Evolutionary conservation across 495 filamentous ascomycete genomes (phyloP).

Genomic region (Daldinia grandis): DNA sequence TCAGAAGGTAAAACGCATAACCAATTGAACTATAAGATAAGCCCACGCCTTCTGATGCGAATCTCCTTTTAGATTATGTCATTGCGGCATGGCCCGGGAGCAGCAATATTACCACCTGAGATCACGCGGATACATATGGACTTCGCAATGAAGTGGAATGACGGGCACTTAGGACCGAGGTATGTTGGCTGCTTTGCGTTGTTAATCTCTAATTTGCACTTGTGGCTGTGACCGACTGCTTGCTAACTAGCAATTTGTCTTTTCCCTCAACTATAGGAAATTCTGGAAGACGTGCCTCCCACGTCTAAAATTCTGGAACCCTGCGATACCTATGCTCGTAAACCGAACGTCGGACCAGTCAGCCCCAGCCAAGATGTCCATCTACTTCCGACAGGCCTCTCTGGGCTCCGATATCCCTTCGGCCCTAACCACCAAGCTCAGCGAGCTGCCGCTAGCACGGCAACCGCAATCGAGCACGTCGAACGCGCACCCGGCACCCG

Average conservation of each 20-base stretch:
- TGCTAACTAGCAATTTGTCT: constrained; percentile 15
- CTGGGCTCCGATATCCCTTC: constrained; percentile 39
- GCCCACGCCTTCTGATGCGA: constrained; percentile 25
- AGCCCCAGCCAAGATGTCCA: constrained; percentile 72
- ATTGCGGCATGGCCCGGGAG: constrained; percentile 80
- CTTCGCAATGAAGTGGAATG: constrained; percentile 71
- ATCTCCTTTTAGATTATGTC: constrained; percentile 68
- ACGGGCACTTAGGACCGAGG: constrained; percentile 84
- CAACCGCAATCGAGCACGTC: constrained; percentile 48
- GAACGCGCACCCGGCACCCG: constrained; percentile 51
- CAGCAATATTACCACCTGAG: constrained; percentile 78
- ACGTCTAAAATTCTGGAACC: constrained; percentile 93
- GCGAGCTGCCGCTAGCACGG: constrained; percentile 40
- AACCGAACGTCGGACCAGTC: constrained; percentile 66
- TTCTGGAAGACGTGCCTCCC: constrained; percentile 88
- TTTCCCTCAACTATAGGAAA: constrained; percentile 60
- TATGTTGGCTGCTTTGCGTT: constrained; percentile 49
- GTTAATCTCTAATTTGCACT: neutral
- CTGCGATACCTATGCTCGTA: constrained; percentile 81
- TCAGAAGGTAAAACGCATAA: constrained; percentile 45
- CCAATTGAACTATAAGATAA: constrained; percentile 21
- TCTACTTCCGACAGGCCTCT: constrained; percentile 69
- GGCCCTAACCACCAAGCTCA: constrained; percentile 30
- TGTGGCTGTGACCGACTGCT: neutral
- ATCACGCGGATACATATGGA: constrained; percentile 85